phyloP scores from a whole-genome alignment of 2,329 filamentous ascomycete genomes.

The Ceratocystis eucalypticola region DNA sequence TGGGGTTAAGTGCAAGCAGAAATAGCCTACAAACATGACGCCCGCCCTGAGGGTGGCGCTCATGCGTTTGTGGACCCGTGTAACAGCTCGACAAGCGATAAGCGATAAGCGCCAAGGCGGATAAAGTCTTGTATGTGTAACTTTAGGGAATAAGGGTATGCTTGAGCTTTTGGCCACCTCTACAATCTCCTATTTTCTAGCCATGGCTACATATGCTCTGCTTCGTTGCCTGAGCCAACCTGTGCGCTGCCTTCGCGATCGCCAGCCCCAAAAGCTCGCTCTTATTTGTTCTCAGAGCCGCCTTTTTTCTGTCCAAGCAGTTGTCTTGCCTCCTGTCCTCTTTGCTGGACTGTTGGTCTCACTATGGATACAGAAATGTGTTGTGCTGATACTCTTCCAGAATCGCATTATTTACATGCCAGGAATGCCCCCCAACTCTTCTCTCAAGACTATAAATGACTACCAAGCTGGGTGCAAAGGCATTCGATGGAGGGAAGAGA shows the following conservation, averaged over 20 bases:
- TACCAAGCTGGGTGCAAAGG: slow-evolving; percentile 47
- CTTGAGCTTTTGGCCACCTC: background rate
- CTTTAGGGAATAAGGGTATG: too few species aligned
- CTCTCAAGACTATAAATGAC: slow-evolving; percentile 51
- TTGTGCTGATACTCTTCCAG: slow-evolving; percentile 64
- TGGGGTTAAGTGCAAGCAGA: too few species aligned
- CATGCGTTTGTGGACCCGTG: too few species aligned
- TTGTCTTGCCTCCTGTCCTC: slow-evolving; percentile 51
- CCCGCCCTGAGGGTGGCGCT: too few species aligned
- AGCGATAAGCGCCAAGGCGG: too few species aligned
- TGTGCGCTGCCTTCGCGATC: background rate
- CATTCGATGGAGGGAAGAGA: slow-evolving; percentile 53
- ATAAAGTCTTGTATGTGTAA: too few species aligned
- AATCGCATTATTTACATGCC: slow-evolving; percentile 76
- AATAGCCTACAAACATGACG: too few species aligned
- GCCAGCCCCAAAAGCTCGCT: background rate
- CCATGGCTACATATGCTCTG: too few species aligned
- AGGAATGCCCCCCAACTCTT: slow-evolving; percentile 56
- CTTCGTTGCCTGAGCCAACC: background rate
- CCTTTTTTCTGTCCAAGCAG: slow-evolving; percentile 20
- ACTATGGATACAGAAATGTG: slow-evolving; percentile 53
- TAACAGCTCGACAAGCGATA: too few species aligned
- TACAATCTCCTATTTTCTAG: background rate
- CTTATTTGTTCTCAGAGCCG: background rate
- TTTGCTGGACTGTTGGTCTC: slow-evolving; percentile 52